These are phyloP conservation scores for Cryptococcus sp. DNA, from an alignment of 1,284 basidiomycete genomes.

Conservation along the genomic window DNA sequence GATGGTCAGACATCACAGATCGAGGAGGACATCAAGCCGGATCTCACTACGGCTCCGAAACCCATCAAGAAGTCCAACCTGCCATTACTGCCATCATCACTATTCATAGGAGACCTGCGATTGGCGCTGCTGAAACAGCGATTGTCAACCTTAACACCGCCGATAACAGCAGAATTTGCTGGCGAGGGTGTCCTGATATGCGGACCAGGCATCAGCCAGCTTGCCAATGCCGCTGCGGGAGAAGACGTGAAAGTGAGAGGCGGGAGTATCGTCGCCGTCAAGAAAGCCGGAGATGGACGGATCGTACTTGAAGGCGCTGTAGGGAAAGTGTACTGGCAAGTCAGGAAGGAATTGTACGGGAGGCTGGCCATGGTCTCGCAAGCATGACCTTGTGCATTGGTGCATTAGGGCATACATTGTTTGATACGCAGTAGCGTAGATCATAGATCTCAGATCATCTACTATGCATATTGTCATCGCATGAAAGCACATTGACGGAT, in stretches of 20 bases:
- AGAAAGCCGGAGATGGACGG: conserved; percentile 77
- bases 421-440: no score
- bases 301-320: conserved; percentile 86
- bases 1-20: no score
- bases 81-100: conserved; percentile 70
- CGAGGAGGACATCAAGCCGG: conserved; percentile 39
- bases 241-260: conserved; percentile 57
- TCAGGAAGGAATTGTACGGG: conserved; percentile 82
- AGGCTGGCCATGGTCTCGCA: conserved; percentile 73
- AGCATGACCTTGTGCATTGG: no score
- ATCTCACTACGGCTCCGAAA: conserved; percentile 55
- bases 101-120: conserved; percentile 94
- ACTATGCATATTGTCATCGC: no score
- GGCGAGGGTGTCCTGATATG: conserved; percentile 95
- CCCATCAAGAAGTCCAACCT: conserved; percentile 58
- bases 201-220: conserved; percentile 57
- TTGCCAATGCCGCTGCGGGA: conserved; percentile 60
- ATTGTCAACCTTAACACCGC: conserved; percentile 63
- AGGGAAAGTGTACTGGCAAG: conserved; percentile 82
- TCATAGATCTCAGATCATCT: no score
- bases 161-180: conserved; percentile 82
- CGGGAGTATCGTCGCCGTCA: conserved; percentile 79
- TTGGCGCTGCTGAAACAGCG: conserved; percentile 79
- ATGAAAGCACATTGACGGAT: no score
- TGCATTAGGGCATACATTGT: no score